phyloP scores from a whole-genome alignment of 164 flowering plant species.

The Sextonia rubra region DNA sequence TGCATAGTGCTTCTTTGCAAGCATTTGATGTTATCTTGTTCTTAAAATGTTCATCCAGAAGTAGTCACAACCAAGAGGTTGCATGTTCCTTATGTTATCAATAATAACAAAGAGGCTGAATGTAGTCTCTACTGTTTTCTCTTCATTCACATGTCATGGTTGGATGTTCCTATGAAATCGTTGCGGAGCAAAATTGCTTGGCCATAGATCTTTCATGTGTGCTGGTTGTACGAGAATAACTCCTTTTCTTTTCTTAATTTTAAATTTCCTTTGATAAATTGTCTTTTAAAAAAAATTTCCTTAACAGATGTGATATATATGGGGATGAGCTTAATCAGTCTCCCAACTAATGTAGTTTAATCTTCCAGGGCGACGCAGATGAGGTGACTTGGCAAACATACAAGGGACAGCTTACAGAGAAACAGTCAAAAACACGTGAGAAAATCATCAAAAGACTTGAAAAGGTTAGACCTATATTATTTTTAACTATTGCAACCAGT shows the following conservation, averaged over 20 bases:
- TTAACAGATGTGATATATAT: background rate
- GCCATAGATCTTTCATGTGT: background rate
- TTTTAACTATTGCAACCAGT: background rate
- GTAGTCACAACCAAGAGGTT: no score
- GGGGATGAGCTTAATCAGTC: background rate
- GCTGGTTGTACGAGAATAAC: background rate
- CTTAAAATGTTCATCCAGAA: no score
- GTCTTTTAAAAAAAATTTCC: background rate
- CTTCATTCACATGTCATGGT: background rate
- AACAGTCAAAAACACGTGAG: slow-evolving; percentile 91
- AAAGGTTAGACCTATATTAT: slow-evolving; percentile 45
- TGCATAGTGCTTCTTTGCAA: no score
- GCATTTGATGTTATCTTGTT: no score
- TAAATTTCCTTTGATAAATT: background rate
- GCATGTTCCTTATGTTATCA: no score
- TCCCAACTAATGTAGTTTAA: slow-evolving; percentile 10
- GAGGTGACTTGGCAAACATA: slow-evolving; percentile 95
- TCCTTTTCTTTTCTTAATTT: background rate
- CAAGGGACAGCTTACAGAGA: slow-evolving; percentile 95
- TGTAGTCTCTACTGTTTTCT: background rate
- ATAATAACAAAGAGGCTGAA: no score
- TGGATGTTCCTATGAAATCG: background rate
- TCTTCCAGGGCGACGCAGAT: slow-evolving; percentile 57
- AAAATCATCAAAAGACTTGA: slow-evolving; percentile 82
- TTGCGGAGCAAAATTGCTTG: background rate